Evolutionary conservation across 306 rosid genomes (phyloP).

Genomic region (Senna tora): DNA sequence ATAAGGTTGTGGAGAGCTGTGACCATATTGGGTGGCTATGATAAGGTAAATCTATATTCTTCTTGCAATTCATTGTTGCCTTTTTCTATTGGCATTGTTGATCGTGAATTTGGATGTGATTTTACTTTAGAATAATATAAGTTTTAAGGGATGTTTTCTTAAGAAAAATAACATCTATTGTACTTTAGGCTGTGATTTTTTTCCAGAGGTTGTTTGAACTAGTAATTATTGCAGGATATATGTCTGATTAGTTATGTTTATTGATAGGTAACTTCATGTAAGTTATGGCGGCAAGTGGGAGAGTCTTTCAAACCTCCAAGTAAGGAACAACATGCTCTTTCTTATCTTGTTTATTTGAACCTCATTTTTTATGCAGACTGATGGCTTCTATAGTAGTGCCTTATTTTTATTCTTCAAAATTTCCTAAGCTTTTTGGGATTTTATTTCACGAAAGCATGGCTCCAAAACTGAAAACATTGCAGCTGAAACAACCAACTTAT

Average conservation of each 20-base stretch:
- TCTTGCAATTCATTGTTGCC: slow-evolving; percentile 7
- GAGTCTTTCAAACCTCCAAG: slow-evolving; percentile 98
- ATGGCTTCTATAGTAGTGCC: not conserved
- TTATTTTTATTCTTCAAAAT: not conserved
- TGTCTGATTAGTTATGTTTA: slow-evolving; percentile 40
- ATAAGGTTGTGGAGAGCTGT: slow-evolving; percentile 95
- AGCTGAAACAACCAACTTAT: no score
- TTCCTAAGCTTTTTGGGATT: no score
- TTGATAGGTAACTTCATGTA: slow-evolving; percentile 89
- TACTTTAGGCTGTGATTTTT: slow-evolving; percentile 12
- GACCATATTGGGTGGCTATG: slow-evolving; percentile 96
- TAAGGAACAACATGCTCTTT: slow-evolving; percentile 48
- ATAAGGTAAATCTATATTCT: slow-evolving; percentile 61
- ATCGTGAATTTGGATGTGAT: slow-evolving; percentile 29
- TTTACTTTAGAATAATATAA: not conserved
- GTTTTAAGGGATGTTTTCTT: slow-evolving; percentile 26
- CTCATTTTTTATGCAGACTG: not conserved
- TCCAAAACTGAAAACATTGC: no score
- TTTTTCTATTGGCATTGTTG: slow-evolving; percentile 6
- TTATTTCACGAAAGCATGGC: no score
- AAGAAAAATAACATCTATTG: slow-evolving; percentile 20
- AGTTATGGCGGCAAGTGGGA: slow-evolving; percentile 99
- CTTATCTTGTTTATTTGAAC: slow-evolving; percentile 18
- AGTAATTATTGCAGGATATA: slow-evolving; percentile 33
- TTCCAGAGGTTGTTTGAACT: slow-evolving; percentile 35